phyloP scores from a whole-genome alignment of 345 rosid species.

The Clarkia xantiana region DNA sequence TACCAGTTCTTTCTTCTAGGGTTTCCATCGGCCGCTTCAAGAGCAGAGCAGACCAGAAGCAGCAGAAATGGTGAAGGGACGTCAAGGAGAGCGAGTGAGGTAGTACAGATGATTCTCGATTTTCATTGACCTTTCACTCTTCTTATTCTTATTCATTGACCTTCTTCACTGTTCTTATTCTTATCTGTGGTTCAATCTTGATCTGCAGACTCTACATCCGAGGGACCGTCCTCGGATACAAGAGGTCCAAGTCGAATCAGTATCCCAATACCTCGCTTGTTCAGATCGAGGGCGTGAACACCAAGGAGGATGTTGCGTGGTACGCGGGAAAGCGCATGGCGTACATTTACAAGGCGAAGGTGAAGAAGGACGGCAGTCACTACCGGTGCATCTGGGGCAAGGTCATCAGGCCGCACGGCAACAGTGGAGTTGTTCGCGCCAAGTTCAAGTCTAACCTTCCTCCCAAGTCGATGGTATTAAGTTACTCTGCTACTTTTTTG shows the following conservation, averaged over 20 bases:
- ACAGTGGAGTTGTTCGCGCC: conserved; percentile 79
- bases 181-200: background rate
- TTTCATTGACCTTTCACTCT: background rate
- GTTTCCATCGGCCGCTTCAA: too few relatives aligned
- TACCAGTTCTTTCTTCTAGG: too few relatives aligned
- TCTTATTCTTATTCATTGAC: background rate
- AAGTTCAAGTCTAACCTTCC: conserved; percentile 80
- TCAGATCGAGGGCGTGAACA: conserved; percentile 84
- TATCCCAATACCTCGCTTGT: conserved; percentile 61
- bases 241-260: conserved; percentile 84
- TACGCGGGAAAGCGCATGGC: conserved; percentile 79
- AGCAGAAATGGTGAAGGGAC: conserved; percentile 69
- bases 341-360: conserved; percentile 80
- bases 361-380: conserved; percentile 64
- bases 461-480: conserved; percentile 64
- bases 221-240: conserved; percentile 74
- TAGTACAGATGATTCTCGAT: conserved; percentile 1
- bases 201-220: conserved; percentile 59
- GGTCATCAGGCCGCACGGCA: conserved; percentile 77
- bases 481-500: background rate
- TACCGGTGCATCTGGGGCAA: conserved; percentile 95
- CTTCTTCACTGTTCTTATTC: background rate
- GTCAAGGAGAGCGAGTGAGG: conserved; percentile 95
- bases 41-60: background rate
- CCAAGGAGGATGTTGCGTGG: conserved; percentile 68